These are phyloP conservation scores for grape (Vitis vinifera) DNA, from an alignment of 164 flowering plant genomes.

Conservation along the genomic window DNA sequence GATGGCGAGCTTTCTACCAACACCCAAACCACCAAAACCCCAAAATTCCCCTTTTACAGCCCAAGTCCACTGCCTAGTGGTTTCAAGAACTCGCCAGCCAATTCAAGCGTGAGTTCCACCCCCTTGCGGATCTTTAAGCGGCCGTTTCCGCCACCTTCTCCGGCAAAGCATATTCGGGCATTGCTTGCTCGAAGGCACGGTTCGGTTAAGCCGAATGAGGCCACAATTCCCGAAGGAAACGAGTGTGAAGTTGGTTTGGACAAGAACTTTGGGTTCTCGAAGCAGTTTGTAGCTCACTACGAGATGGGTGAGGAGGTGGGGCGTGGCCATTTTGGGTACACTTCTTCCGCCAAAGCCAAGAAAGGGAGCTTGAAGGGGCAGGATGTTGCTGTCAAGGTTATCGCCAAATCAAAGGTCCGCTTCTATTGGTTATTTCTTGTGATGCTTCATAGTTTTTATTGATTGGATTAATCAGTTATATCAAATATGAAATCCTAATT, in stretches of 20 bases:
- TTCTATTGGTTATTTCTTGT: background rate
- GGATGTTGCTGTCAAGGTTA: conserved; percentile 92
- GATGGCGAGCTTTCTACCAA: conserved; percentile 22
- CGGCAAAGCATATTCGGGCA: conserved; percentile 96
- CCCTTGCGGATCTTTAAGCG: conserved; percentile 77
- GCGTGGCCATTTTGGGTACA: conserved; percentile 92
- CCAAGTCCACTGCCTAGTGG: conserved; percentile 74
- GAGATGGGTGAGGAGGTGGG: conserved; percentile 94
- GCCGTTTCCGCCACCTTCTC: conserved; percentile 96
- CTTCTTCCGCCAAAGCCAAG: conserved; percentile 78
- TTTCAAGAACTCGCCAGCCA: conserved; percentile 79
- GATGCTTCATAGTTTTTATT: background rate
- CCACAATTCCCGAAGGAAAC: conserved; percentile 77
- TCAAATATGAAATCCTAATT: background rate
- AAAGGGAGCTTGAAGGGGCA: conserved; percentile 88
- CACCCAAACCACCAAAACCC: conserved; percentile 39
- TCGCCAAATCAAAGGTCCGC: conserved; percentile 86
- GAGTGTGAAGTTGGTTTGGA: conserved; percentile 74
- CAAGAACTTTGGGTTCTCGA: conserved; percentile 79
- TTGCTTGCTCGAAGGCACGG: conserved; percentile 87
- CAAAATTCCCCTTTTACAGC: conserved; percentile 72
- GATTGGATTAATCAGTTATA: background rate
- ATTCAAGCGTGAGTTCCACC: conserved; percentile 65
- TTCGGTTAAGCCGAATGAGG: conserved; percentile 88
- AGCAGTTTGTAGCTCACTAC: conserved; percentile 62